Base-by-base conservation (phyloP, 805 yeast genomes). In the Brettanomyces anomalus region DNA sequence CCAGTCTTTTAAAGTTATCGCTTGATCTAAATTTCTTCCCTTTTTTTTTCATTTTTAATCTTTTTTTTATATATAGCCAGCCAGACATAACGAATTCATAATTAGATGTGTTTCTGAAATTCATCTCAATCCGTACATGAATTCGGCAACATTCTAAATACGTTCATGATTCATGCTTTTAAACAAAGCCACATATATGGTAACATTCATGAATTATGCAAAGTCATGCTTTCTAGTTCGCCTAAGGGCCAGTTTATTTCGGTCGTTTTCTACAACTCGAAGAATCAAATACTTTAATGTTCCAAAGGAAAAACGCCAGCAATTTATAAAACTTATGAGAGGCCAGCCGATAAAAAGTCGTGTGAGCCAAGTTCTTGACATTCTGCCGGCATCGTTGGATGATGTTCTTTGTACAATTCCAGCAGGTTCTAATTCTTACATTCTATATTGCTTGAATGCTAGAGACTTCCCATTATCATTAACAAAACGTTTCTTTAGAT, bases 381-480 rank as follows among this genome's bases (percentile, higher is more conserved):
- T 50, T 18, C 10, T 28, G 4, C 49, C 53, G 4, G 34, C 46
- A 3, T 19, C 46, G 7, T 32, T 48, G 18, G 37, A 42, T 28
- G 43, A 46, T 4, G 45, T 49, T 10, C 11, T 46, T 17, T 33
- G 31, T 11, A 40, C 39, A 1, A 42, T 51, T 10, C 49, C 47
- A 3, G 30, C 14, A 3, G 36, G 41, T 28, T 36, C 40, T 16
- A 33, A 39, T 5, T 13, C 35, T 5, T 35, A 43, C 11, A 26
- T 54, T 10, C 16, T 55, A 8, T 55, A 49, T 36, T 50, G 53
- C 30, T 35, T 54, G 8, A 44, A 34, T 28, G 52, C 56, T 2
- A 41, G 49, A 18, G 54, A 52, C 24, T 55, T 55, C 32, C 58
- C 59, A 13, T 30, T 54, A 15, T 46, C 48, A 26, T 38, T 54